These are phyloP conservation scores for Yamadazyma membranifaciens DNA, from an alignment of 1,139 yeast genomes.

Conservation along the genomic window DNA sequence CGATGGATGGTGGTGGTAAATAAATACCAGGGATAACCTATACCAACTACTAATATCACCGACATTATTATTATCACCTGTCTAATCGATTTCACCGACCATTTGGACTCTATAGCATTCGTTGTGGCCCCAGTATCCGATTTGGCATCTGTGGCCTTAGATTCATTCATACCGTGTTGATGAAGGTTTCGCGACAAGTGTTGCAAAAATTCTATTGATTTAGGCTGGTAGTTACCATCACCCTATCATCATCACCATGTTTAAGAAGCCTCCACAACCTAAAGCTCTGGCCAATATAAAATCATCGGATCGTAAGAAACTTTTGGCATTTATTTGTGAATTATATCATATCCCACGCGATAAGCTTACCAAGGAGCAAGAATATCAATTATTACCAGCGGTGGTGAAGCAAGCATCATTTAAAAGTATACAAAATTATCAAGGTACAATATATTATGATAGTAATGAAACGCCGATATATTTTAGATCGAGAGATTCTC, in stretches of 20 bases:
- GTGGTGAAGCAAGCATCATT: slow-evolving; percentile 66
- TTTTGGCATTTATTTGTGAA: slow-evolving; percentile 49
- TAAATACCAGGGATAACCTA: slow-evolving; percentile 74
- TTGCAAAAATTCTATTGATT: not conserved
- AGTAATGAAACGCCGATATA: slow-evolving; percentile 67
- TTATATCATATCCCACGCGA: slow-evolving; percentile 45
- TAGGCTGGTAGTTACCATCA: not conserved
- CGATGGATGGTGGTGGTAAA: slow-evolving; percentile 71
- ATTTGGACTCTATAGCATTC: not conserved
- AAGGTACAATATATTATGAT: slow-evolving; percentile 67
- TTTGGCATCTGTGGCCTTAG: not conserved
- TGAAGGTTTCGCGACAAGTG: not conserved
- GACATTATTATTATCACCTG: slow-evolving; percentile 11
- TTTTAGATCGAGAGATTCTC: slow-evolving; percentile 60
- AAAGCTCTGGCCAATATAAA: slow-evolving; percentile 80
- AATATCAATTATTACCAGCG: slow-evolving; percentile 54
- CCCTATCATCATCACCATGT: slow-evolving; percentile 37
- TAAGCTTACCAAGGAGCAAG: slow-evolving; percentile 43
- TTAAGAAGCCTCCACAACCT: slow-evolving; percentile 60
- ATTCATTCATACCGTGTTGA: slow-evolving; percentile 2
- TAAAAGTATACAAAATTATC: slow-evolving; percentile 50
- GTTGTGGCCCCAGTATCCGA: not conserved
- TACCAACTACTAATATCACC: slow-evolving; percentile 35
- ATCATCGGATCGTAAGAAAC: slow-evolving; percentile 72
- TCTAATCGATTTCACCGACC: slow-evolving; percentile 11